Percentiles rank a stretch among this genome's conserved stretches.
phyloP scores from a whole-genome alignment of 768 basidiomycete genomes.

The Panus rudis region DNA sequence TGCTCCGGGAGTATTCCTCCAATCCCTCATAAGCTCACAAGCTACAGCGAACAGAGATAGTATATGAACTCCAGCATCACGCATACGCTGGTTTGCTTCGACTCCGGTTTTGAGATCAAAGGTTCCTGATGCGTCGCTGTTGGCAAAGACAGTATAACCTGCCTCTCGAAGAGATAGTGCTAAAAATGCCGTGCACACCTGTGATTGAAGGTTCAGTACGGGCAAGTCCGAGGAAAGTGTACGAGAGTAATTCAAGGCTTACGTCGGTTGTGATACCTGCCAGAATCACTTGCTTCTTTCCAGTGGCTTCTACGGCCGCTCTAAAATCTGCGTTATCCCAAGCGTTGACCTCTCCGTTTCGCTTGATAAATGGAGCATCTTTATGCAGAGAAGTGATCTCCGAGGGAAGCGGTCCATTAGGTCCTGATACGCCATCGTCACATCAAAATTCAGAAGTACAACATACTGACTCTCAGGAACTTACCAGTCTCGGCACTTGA shows the following conservation, averaged over 20 bases:
- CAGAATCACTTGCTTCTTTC: conserved; percentile 43
- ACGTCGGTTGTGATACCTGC: conserved; percentile 47
- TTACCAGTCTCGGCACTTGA: conserved; percentile 37
- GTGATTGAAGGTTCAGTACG: neutral
- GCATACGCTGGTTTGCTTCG: conserved; percentile 43
- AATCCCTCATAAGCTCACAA: conserved; percentile 44
- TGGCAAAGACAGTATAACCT: conserved; percentile 42
- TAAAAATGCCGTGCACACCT: conserved; percentile 44
- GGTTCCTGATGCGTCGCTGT: conserved; percentile 41
- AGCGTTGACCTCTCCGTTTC: conserved; percentile 43
- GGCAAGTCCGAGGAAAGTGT: neutral
- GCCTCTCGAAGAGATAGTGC: conserved; percentile 39
- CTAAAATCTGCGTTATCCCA: conserved; percentile 47
- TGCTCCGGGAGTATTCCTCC: conserved; percentile 41
- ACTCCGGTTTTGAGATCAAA: conserved; percentile 32
- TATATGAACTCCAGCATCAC: conserved; percentile 39
- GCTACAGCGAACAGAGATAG: conserved; percentile 38
- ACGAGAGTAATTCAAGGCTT: conserved; percentile 11
- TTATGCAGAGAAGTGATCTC: conserved; percentile 41
- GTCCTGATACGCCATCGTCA: conserved; percentile 20
- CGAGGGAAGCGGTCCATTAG: conserved; percentile 40
- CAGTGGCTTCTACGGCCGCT: conserved; percentile 38
- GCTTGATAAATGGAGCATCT: conserved; percentile 36
- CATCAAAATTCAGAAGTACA: neutral
- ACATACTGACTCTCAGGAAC: neutral